phyloP scores from a whole-genome alignment of 2,329 filamentous ascomycete species.

The Basipetospora chlamydospora region DNA sequence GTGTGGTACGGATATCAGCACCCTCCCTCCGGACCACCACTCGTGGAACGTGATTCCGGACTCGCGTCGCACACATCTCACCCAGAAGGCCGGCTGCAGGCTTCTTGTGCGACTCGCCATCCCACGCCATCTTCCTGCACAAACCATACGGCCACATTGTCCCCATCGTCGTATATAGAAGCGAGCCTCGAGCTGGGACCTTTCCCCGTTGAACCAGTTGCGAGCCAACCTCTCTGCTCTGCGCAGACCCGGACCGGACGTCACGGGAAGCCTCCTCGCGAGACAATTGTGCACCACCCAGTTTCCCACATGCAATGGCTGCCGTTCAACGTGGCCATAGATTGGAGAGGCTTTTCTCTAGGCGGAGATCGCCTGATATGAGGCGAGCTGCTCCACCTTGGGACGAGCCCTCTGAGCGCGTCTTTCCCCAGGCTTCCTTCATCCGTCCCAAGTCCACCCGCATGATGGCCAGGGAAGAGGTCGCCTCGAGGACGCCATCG shows the following conservation, averaged over 20 bases:
- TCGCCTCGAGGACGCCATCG: conserved; percentile 15
- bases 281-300: neutral
- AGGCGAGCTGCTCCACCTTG: neutral
- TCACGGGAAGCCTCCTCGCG: neutral
- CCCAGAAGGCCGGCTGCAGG: too few species aligned
- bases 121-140: too few species aligned
- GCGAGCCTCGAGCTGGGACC: neutral
- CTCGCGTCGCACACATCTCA: too few species aligned
- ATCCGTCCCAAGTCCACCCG: conserved; percentile 38
- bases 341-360: conserved; percentile 28
- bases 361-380: conserved; percentile 1
- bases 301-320: neutral
- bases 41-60: too few species aligned
- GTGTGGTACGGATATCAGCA: too few species aligned
- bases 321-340: conserved; percentile 1
- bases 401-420: conserved; percentile 14
- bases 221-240: neutral
- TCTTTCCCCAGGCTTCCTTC: conserved; percentile 38
- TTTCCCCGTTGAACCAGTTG: neutral
- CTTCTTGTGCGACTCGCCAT: too few species aligned
- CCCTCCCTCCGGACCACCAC: too few species aligned
- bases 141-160: too few species aligned
- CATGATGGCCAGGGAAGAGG: conserved; percentile 42
- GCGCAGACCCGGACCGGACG: too few species aligned
- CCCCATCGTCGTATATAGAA: neutral